Evolutionary conservation across 2,329 filamentous ascomycete genomes (phyloP), one percentile per base, ranked within the genome.

Genomic region (Colletotrichum godetiae): DNA sequence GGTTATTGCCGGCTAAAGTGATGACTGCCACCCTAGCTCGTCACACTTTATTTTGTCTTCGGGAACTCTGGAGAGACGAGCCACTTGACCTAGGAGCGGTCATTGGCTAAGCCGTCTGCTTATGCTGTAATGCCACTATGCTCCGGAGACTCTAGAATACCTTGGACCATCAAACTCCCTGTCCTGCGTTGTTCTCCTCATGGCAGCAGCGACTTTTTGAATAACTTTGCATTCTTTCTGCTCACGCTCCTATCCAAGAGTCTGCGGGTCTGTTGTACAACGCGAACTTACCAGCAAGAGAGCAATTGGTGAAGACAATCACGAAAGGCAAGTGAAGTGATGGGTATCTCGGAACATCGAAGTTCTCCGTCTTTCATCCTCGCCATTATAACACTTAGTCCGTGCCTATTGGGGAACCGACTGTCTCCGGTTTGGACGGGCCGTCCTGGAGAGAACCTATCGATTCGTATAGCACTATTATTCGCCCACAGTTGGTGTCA

Each of bases 1-100:
- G 49, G 19, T 59, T 46, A 15, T 15, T 29, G 24, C 60, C 67
- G 71, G 67, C 46, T 70, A 73, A 73, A 60, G 22, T 53, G 31
- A 35, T 10, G 5, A 35, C 35, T 31, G 11, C 33, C 11, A 64
- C 56, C n/a, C 22, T 46, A 15, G 37, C 15, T n/a, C 12, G 29
- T 29, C 42, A 67, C n/a, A 33, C n/a, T 37, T 8, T 64, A 11
- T 33, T 64, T n/a, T n/a, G 11, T 37, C 13, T 1, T 55, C 42
- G 0, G 8, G 19, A 22, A 22, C 42, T 22, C 19, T n/a, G n/a
- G 7, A 49, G 19, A 19, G 19, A 49, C 42, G 8, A 49, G 11
- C n/a, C 19, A 49, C 4, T 49, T 49, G 3, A 49, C 8, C 11
- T 2, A n/a, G 8, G 8, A 49, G 7, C n/a, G 42, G 19, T 49